Percentiles rank a stretch among this genome's conserved stretches.
Evolutionary conservation across 2,329 filamentous ascomycete species (phyloP).

Genomic region (Botryotinia narcissicola): DNA sequence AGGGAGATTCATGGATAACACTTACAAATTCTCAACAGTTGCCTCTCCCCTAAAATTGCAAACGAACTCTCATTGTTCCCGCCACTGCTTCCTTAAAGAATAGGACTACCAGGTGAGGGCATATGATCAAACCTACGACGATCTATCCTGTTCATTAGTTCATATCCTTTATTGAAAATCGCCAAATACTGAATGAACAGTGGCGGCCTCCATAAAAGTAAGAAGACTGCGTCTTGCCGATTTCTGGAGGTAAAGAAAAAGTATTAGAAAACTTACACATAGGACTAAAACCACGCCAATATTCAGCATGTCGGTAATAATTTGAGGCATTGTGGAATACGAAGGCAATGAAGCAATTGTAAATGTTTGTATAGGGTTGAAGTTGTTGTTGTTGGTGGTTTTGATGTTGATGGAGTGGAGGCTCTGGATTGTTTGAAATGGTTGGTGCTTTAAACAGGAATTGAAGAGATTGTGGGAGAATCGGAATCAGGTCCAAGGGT

Average conservation of each 20-base stretch:
- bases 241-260: not conserved
- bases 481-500: not conserved
- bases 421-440: not conserved
- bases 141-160: not conserved
- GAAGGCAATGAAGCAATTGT: not conserved
- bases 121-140: not conserved
- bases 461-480: not conserved
- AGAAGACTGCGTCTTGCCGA: not conserved
- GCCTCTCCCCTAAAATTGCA: not conserved
- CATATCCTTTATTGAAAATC: fast-evolving
- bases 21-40: not conserved
- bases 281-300: not conserved
- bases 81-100: not conserved
- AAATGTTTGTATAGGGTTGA: not conserved
- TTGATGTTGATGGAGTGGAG: not conserved
- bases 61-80: not conserved
- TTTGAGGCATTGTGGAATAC: not conserved
- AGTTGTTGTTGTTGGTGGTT: not conserved
- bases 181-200: not conserved
- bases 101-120: not conserved
- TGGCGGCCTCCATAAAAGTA: not conserved
- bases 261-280: not conserved
- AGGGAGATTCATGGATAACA: not conserved
- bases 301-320: not conserved
- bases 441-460: not conserved